Percentiles rank a stretch among this genome's conserved stretches.
Evolutionary conservation across 2,329 filamentous ascomycete species (phyloP).

Genomic region (Colletotrichum navitas): DNA sequence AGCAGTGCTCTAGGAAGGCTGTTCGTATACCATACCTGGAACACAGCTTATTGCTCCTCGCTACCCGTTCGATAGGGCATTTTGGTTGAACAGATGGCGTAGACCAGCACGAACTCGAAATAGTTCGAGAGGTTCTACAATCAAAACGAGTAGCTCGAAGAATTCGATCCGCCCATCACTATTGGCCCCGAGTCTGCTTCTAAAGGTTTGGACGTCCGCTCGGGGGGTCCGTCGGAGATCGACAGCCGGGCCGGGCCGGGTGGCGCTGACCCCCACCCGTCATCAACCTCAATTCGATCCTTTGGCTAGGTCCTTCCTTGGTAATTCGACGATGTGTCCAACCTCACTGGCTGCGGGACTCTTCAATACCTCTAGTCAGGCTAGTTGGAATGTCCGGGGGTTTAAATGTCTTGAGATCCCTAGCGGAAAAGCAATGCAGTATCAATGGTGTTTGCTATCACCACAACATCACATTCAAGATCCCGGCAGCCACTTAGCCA

Average conservation of each 20-base stretch:
- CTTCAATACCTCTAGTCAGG: background rate
- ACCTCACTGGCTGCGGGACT: background rate
- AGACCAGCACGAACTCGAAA: background rate
- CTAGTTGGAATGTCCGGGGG: too few relatives aligned
- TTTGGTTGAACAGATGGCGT: background rate
- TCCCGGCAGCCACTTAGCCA: background rate
- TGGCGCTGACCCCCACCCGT: slow-evolving; percentile 1
- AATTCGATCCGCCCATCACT: background rate
- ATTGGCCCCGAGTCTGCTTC: background rate
- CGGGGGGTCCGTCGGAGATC: background rate
- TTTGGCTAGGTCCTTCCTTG: slow-evolving; percentile 12
- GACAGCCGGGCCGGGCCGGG: background rate
- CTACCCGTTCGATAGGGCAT: background rate
- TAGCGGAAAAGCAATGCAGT: background rate
- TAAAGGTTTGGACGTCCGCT: background rate
- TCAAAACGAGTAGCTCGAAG: background rate
- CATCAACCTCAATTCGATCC: slow-evolving; percentile 23
- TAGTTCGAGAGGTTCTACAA: background rate
- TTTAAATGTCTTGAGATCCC: background rate
- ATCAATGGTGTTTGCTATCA: background rate
- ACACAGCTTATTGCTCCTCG: background rate
- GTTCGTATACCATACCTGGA: background rate
- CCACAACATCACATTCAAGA: too few relatives aligned
- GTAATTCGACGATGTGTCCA: slow-evolving; percentile 8
- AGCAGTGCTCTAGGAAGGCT: background rate